Evolutionary conservation across 345 rosid species (phyloP).

Genomic region (Cardamine resedifolia): DNA sequence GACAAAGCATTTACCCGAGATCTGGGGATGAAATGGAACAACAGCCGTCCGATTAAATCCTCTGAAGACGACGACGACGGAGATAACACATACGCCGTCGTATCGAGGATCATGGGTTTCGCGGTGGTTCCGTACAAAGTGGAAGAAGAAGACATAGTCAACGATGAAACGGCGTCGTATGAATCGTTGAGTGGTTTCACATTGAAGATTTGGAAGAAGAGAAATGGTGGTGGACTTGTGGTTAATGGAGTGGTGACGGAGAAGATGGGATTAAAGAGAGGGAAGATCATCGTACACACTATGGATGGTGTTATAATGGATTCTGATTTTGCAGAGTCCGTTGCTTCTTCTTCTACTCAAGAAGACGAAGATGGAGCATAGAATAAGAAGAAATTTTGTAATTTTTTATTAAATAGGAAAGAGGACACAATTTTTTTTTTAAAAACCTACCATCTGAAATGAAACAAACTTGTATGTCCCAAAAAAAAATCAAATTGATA

Average conservation of each 20-base stretch:
- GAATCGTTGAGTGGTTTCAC: constrained; percentile 70
- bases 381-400: background rate
- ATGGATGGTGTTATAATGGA: constrained; percentile 90
- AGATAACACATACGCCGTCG: constrained; percentile 54
- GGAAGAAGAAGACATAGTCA: constrained; percentile 33
- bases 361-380: constrained; percentile 23
- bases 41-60: constrained; percentile 14
- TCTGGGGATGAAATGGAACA: constrained; percentile 42
- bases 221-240: constrained; percentile 43
- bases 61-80: constrained; percentile 42
- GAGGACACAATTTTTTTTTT: too few species aligned
- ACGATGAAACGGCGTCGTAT: constrained; percentile 43
- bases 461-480: too few species aligned
- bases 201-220: constrained; percentile 46
- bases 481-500: too few species aligned
- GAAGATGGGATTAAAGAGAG: constrained; percentile 49
- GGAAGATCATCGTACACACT: constrained; percentile 51
- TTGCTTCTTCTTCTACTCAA: constrained; percentile 44
- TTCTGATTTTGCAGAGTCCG: constrained; percentile 70
- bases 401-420: too few species aligned
- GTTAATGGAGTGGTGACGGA: constrained; percentile 63
- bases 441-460: too few species aligned
- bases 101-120: constrained; percentile 70
- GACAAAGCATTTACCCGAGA: constrained; percentile 59
- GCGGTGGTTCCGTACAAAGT: constrained; percentile 64